phyloP scores from a whole-genome alignment of 768 basidiomycete species.

The Russula olivacea region DNA sequence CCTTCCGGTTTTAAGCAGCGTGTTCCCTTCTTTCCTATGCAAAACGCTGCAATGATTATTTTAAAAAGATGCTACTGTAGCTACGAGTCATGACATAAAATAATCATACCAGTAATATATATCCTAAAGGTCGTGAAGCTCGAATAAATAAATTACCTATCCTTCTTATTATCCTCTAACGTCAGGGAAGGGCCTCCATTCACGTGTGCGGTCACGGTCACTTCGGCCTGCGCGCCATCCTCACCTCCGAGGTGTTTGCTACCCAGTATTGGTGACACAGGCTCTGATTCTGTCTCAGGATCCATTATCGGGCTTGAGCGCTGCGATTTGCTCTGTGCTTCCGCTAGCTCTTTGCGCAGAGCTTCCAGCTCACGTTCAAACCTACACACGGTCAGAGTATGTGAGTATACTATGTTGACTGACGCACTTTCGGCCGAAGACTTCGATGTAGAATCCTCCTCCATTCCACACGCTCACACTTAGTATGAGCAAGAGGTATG shows the following conservation, averaged over 20 bases:
- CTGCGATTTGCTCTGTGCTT: conserved; percentile 35
- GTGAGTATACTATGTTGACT: neutral
- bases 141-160: conserved; percentile 4
- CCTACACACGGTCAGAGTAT: conserved; percentile 36
- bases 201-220: neutral
- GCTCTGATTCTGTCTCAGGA: conserved; percentile 19
- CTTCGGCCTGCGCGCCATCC: neutral
- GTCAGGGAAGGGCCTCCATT: neutral
- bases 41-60: conserved; percentile 4
- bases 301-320: conserved; percentile 20
- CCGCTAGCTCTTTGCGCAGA: conserved; percentile 83
- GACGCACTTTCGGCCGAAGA: conserved; percentile 91
- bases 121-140: neutral
- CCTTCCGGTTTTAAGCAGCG: neutral
- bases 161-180: conserved; percentile 10
- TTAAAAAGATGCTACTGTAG: neutral
- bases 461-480: conserved; percentile 93
- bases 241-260: conserved; percentile 1
- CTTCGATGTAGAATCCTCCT: conserved; percentile 92
- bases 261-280: conserved; percentile 21
- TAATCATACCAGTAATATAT: neutral
- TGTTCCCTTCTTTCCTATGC: neutral
- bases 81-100: neutral
- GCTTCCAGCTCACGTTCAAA: conserved; percentile 92
- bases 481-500: conserved; percentile 77